Evolutionary conservation across 1,284 basidiomycete genomes (phyloP), one percentile per base, ranked within the genome.

Genomic region (Rhizoctonia solani): DNA sequence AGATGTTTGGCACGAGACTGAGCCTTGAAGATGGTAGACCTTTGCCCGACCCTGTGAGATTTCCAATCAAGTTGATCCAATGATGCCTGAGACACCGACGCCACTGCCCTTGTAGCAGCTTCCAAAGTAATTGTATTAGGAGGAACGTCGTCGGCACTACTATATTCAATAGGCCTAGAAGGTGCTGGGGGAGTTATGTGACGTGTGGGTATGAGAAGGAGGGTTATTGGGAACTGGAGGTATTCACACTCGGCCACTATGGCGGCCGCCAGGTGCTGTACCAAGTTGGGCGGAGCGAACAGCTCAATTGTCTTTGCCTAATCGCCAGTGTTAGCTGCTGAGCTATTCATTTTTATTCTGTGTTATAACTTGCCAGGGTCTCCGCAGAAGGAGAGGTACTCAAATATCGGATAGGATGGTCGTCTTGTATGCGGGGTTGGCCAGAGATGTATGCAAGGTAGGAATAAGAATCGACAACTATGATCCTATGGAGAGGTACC

Each of bases 211-310:
- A 53, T 34, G 1, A 65, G 37, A n/a, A 65, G 32, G 2, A 30
- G 37, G 2, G 23, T 19, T 2, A 49, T 58, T 4, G 49, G 29
- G 13, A 14, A 29, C 34, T 58, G 49, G 14, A 53, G 27, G 41
- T 55, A 68, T 63, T 68, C 61, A 27, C 67, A 68, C 23, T 55
- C 67, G 32, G 67, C 53, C 9, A 68, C 19, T 4, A 68, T 29
- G 16, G 67, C 67, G 14, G 58, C 67, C n/a, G 67, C 47, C 25
- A 68, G 44, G 32, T 55, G 44, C 42, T 68, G 67, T 27, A 68
- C 5, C 3, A 68, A 47, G 27, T 68, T 68, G 3, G 67, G 67
- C 1, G 67, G 67, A 14, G 46, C 61, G 34, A 54, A 68, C 8
- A 34, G 49, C n/a, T 52, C 19, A 5, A 29, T 30, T 3, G 50